Evolutionary conservation across 2,329 filamentous ascomycete species (phyloP).

Genomic region (Botrytis tulipae): DNA sequence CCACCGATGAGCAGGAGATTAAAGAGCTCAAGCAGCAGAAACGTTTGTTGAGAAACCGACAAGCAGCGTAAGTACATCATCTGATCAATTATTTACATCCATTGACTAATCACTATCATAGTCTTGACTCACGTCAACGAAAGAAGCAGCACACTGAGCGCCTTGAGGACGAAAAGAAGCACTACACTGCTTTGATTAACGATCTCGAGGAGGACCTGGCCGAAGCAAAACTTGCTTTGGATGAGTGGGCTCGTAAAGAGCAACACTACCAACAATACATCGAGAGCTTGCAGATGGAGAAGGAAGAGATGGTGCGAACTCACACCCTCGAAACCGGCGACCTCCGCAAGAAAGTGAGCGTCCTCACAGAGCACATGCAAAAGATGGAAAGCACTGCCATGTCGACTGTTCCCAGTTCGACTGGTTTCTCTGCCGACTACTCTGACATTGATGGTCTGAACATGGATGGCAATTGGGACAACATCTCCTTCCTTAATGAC

Average conservation of each 20-base stretch:
- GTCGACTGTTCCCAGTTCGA: constrained; percentile 52
- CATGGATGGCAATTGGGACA: constrained; percentile 81
- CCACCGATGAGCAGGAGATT: constrained; percentile 86
- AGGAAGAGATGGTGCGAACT: constrained; percentile 83
- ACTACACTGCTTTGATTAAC: constrained; percentile 72
- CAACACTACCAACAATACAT: constrained; percentile 73
- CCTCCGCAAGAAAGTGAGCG: constrained; percentile 86
- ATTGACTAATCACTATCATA: constrained; percentile 42
- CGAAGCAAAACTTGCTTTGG: constrained; percentile 65
- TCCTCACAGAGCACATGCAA: constrained; percentile 71
- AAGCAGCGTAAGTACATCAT: constrained; percentile 76
- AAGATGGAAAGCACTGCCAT: constrained; percentile 64
- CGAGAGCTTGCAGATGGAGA: constrained; percentile 76
- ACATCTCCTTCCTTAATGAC: constrained; percentile 73
- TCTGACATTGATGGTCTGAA: constrained; percentile 79
- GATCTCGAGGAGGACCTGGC: constrained; percentile 76
- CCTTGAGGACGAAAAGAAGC: constrained; percentile 95
- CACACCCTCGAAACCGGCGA: constrained; percentile 90
- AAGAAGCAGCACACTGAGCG: constrained; percentile 99
- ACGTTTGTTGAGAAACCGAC: constrained; percentile 87
- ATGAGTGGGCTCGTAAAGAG: constrained; percentile 70
- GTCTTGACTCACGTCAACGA: constrained; percentile 91
- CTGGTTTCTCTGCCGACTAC: constrained; percentile 68
- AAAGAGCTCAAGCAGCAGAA: constrained; percentile 99
- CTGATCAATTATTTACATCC: constrained; percentile 26